Percentiles rank a stretch among this genome's conserved stretches.
Evolutionary conservation across 148 eudicot species (phyloP).

Genomic region (Amaranthus palmeri): DNA sequence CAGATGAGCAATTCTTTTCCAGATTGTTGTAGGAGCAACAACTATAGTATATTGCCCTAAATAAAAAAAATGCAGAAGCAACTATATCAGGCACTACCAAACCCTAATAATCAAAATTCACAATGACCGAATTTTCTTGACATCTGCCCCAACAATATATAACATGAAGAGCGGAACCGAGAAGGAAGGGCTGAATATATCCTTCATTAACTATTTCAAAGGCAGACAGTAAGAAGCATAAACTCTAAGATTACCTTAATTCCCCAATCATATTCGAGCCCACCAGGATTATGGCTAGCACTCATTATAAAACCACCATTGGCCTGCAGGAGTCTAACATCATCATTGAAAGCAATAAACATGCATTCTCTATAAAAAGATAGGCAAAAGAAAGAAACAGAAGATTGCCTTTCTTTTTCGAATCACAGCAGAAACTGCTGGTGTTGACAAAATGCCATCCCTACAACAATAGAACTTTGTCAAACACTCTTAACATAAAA

Average conservation of each 20-base stretch:
- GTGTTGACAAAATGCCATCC: constrained; percentile 92
- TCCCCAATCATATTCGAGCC: constrained; percentile 98
- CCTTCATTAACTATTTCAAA: background rate
- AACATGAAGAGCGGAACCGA: background rate
- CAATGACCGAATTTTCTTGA: too few species aligned
- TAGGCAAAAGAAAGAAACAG: constrained; percentile 7
- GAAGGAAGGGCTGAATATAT: too few species aligned
- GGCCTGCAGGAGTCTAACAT: constrained; percentile 44
- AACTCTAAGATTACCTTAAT: constrained; percentile 57
- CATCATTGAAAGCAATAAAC: background rate
- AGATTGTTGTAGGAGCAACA: too few species aligned
- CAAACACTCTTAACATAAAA: background rate
- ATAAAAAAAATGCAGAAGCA: background rate
- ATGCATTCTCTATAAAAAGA: background rate
- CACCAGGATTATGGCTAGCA: constrained; percentile 99
- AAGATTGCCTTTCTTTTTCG: constrained; percentile 76
- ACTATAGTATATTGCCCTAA: too few species aligned
- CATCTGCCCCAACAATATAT: too few species aligned
- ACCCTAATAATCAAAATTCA: too few species aligned
- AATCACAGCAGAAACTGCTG: constrained; percentile 98
- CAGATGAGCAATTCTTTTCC: too few species aligned
- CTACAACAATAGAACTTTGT: constrained; percentile 37
- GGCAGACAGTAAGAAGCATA: background rate
- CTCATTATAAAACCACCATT: constrained; percentile 99
- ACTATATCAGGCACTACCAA: too few species aligned